phyloP scores from a whole-genome alignment of 169 alveolate genomes.

The Plasmodium coatneyi region DNA sequence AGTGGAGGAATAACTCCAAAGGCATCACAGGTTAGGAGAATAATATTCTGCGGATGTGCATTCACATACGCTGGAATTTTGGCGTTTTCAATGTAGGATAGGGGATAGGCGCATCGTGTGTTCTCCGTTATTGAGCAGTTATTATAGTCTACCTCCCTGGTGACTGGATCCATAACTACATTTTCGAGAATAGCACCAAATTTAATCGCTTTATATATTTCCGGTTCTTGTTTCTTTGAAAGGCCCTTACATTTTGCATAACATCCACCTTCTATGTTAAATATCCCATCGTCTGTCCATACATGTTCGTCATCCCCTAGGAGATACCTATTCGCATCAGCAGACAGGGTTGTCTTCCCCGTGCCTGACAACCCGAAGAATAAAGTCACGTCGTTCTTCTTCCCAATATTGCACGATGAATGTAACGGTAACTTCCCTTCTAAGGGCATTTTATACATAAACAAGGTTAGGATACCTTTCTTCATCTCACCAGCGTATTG shows the following conservation, averaged over 20 bases:
- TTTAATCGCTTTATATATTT: constrained; percentile 93
- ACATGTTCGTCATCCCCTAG: constrained; percentile 99
- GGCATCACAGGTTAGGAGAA: constrained; percentile 96
- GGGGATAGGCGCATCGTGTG: constrained; percentile 95
- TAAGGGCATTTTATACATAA: constrained; percentile 94
- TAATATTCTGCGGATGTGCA: constrained; percentile 95
- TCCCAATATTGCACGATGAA: constrained; percentile 96
- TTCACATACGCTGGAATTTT: constrained; percentile 94
- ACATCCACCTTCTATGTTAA: constrained; percentile 99
- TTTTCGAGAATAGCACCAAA: constrained; percentile 94
- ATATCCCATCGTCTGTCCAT: constrained; percentile 96
- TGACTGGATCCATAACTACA: constrained; percentile 88
- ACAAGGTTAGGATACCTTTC: constrained; percentile 94
- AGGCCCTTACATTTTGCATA: constrained; percentile 95
- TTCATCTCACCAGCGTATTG: constrained; percentile 99
- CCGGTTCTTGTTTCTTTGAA: constrained; percentile 95
- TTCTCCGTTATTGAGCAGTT: constrained; percentile 93
- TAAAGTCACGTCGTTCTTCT: constrained; percentile 93
- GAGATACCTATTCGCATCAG: constrained; percentile 94
- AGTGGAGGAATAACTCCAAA: constrained; percentile 97
- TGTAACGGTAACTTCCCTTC: constrained; percentile 95
- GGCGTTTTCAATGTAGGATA: constrained; percentile 93
- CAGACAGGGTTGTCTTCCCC: constrained; percentile 97
- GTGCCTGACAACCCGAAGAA: constrained; percentile 98
- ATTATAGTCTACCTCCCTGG: constrained; percentile 92